phyloP scores from a whole-genome alignment of 495 filamentous ascomycete genomes.

The Penicillium canariense region DNA sequence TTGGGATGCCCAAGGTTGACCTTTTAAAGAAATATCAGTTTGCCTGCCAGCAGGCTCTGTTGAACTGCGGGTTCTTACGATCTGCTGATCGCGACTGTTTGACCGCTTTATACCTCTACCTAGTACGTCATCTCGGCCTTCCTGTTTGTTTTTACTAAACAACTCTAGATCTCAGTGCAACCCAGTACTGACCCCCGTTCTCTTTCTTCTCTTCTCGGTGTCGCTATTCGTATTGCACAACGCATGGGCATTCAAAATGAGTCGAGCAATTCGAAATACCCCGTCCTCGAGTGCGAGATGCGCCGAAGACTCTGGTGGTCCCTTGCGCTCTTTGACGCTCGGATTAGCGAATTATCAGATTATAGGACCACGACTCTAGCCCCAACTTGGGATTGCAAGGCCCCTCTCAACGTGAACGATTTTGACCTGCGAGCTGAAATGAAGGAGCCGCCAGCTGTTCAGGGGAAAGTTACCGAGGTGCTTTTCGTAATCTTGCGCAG shows the following conservation, averaged over 20 bases:
- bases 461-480: conserved; percentile 45
- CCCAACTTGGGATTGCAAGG: conserved; percentile 56
- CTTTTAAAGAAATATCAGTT: conserved; percentile 48
- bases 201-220: conserved; percentile 51
- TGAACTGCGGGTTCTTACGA: conserved; percentile 44
- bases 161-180: conserved; percentile 48
- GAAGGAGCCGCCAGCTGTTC: conserved; percentile 37
- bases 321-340: conserved; percentile 49
- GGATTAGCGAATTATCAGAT: conserved; percentile 46
- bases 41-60: conserved; percentile 55
- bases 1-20: conserved; percentile 43
- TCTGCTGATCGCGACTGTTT: conserved; percentile 52
- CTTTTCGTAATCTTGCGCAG: conserved; percentile 50
- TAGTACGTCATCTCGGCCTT: conserved; percentile 38
- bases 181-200: conserved; percentile 47
- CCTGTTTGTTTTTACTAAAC: neutral
- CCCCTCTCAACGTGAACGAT: conserved; percentile 57
- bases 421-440: conserved; percentile 52
- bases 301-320: conserved; percentile 62
- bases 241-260: conserved; percentile 55
- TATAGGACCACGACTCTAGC: conserved; percentile 33
- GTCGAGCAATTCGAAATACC: conserved; percentile 26
- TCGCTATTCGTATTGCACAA: conserved; percentile 54
- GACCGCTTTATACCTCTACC: conserved; percentile 59
- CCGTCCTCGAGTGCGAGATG: conserved; percentile 54